phyloP scores from a whole-genome alignment of 1,284 basidiomycete genomes.

The Tetrapyrgos nigripes region DNA sequence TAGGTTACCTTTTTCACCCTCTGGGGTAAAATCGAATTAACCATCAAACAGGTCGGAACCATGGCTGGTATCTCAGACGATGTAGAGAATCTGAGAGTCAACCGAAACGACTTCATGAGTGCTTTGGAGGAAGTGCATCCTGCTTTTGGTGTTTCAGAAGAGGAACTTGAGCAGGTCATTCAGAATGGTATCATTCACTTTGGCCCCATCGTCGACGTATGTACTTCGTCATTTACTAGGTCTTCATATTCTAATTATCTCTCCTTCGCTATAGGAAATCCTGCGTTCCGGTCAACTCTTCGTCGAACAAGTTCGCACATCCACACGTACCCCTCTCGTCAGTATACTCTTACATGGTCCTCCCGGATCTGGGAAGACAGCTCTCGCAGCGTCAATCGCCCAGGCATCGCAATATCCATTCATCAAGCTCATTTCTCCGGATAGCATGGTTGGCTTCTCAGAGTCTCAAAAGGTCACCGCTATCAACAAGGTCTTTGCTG shows the following conservation, averaged over 20 bases:
- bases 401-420: constrained; percentile 95
- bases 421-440: constrained; percentile 97
- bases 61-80: constrained; percentile 97
- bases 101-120: constrained; percentile 87
- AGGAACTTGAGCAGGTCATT: constrained; percentile 93
- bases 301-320: constrained; percentile 94
- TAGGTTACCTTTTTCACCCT: constrained; percentile 21
- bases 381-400: constrained; percentile 94
- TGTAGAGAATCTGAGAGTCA: constrained; percentile 92
- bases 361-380: constrained; percentile 94
- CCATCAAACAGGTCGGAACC: constrained; percentile 74
- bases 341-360: constrained; percentile 91
- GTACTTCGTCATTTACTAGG: constrained; percentile 37
- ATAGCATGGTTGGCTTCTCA: constrained; percentile 95
- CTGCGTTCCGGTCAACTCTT: constrained; percentile 92
- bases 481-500: constrained; percentile 93
- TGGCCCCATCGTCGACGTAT: constrained; percentile 74
- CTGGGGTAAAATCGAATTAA: not conserved
- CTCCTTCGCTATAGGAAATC: constrained; percentile 65
- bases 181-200: constrained; percentile 98
- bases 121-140: constrained; percentile 97
- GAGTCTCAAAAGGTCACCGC: constrained; percentile 92
- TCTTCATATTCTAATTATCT: constrained; percentile 19
- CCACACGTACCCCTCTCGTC: constrained; percentile 91
- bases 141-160: constrained; percentile 97